Evolutionary conservation across 139 green algal genomes (phyloP).

Genomic region (Chlorella sorokiniana): DNA sequence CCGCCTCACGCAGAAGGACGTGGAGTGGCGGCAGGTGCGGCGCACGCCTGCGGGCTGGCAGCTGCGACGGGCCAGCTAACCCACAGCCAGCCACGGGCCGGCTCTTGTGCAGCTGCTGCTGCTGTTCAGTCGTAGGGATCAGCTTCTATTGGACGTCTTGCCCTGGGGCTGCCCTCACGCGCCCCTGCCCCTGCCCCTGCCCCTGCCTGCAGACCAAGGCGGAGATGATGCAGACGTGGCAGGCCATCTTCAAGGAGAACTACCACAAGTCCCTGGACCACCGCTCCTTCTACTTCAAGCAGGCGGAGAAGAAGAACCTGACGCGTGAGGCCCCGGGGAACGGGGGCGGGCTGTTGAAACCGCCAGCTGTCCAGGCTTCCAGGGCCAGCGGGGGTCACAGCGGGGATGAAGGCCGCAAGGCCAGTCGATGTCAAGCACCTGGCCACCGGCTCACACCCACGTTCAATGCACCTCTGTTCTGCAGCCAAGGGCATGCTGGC

Average conservation of each 20-base stretch:
- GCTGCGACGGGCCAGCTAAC: too few relatives aligned
- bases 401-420: too few relatives aligned
- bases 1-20: slow-evolving; percentile 92
- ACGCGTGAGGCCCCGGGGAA: too few relatives aligned
- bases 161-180: too few relatives aligned
- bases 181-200: neutral
- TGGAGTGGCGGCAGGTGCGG: slow-evolving; percentile 79
- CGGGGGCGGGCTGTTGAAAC: too few relatives aligned
- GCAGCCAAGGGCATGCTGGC: slow-evolving; percentile 82
- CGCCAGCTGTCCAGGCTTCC: too few relatives aligned
- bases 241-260: slow-evolving; percentile 93
- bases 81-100: neutral
- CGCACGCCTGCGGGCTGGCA: too few relatives aligned
- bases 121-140: too few relatives aligned
- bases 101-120: neutral
- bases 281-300: slow-evolving; percentile 99
- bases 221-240: slow-evolving; percentile 86
- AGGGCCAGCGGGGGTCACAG: too few relatives aligned
- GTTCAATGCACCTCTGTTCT: neutral
- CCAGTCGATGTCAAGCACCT: too few relatives aligned
- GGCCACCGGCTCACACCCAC: neutral
- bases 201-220: slow-evolving; percentile 53
- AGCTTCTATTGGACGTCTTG: too few relatives aligned
- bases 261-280: slow-evolving; percentile 98
- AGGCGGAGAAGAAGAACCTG: slow-evolving; percentile 95